phyloP scores from a whole-genome alignment of 352 stramenopile genomes.

The Chrysophaeum taylorii region DNA sequence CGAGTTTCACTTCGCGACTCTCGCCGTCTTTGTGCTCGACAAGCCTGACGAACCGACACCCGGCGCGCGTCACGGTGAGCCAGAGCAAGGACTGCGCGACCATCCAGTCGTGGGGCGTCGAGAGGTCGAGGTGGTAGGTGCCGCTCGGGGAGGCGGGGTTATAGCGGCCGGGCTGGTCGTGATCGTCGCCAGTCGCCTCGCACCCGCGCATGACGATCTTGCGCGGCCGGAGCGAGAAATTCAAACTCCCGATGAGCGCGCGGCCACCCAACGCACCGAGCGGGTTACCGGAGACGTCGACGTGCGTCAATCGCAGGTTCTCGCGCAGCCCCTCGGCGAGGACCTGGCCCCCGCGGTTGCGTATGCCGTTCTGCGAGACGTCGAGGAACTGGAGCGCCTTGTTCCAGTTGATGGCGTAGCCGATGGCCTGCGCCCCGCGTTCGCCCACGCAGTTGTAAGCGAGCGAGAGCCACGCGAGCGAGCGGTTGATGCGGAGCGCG shows the following conservation, averaged over 20 bases:
- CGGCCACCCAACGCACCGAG: slow-evolving; percentile 51
- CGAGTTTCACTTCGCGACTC: no score
- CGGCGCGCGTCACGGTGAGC: not conserved
- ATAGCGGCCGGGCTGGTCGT: slow-evolving; percentile 24
- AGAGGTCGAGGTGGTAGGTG: not conserved
- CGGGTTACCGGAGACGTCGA: slow-evolving; percentile 54
- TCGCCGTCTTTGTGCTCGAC: not conserved
- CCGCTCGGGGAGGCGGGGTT: not conserved
- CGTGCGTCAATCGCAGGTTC: slow-evolving; percentile 43
- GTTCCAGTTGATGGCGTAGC: slow-evolving; percentile 54
- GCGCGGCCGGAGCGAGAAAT: slow-evolving; percentile 47
- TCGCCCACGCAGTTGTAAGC: slow-evolving; percentile 59
- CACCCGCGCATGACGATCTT: slow-evolving; percentile 56
- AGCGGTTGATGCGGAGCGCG: slow-evolving; percentile 60
- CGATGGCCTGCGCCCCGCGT: slow-evolving; percentile 50
- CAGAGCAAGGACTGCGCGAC: not conserved
- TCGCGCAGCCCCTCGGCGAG: slow-evolving; percentile 53
- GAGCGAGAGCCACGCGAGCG: slow-evolving; percentile 50
- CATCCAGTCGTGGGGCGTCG: not conserved
- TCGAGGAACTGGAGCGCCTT: slow-evolving; percentile 49
- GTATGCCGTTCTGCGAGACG: slow-evolving; percentile 57
- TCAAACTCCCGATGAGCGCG: slow-evolving; percentile 43
- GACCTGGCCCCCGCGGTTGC: slow-evolving; percentile 47
- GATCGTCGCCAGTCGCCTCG: slow-evolving; percentile 45
- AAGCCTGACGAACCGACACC: not conserved